Percentiles rank a stretch among this genome's conserved stretches.
phyloP scores from a whole-genome alignment of 2,329 filamentous ascomycete species.

The Arthrobotrys entomopaga region DNA sequence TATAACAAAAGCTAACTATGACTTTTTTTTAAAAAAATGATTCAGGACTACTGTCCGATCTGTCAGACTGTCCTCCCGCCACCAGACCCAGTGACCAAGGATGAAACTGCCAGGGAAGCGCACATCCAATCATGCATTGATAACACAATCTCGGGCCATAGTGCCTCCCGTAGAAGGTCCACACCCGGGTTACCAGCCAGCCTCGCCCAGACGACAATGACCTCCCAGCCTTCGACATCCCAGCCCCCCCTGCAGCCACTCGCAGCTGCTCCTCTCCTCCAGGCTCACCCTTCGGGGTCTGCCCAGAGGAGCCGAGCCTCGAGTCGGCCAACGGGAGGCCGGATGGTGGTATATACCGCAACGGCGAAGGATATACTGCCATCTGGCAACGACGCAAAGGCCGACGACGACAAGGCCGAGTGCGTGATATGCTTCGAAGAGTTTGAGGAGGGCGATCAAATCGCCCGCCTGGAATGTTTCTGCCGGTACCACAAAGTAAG shows the following conservation, averaged over 20 bases:
- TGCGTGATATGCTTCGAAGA: conserved; percentile 69
- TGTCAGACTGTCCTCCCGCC: conserved; percentile 57
- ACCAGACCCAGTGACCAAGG: conserved; percentile 58
- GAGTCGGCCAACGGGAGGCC: conserved; percentile 56
- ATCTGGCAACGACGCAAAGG: conserved; percentile 63
- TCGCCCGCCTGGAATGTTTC: conserved; percentile 67
- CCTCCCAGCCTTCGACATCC: conserved; percentile 22
- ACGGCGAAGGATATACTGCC: conserved; percentile 67
- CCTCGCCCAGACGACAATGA: conserved; percentile 33
- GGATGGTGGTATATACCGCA: conserved; percentile 66
- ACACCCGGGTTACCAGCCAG: conserved; percentile 26
- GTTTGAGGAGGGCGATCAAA: conserved; percentile 66
- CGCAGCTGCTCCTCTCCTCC: conserved; percentile 2
- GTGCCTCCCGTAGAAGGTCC: conserved; percentile 50
- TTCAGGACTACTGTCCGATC: conserved; percentile 58
- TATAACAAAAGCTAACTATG: conserved; percentile 9
- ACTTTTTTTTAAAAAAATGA: too few species aligned
- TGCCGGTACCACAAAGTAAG: conserved; percentile 67
- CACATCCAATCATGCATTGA: conserved; percentile 65
- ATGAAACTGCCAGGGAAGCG: conserved; percentile 62
- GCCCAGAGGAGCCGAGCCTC: conserved; percentile 48
- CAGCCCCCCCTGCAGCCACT: not conserved
- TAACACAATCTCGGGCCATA: conserved; percentile 58
- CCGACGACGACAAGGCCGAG: conserved; percentile 61
- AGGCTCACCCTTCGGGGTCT: conserved; percentile 23